Percentiles rank a stretch among this genome's conserved stretches.
Conservation (phyloP, 495 filamentous ascomycete genomes). For the Tetracladium marchalianum region DNA sequence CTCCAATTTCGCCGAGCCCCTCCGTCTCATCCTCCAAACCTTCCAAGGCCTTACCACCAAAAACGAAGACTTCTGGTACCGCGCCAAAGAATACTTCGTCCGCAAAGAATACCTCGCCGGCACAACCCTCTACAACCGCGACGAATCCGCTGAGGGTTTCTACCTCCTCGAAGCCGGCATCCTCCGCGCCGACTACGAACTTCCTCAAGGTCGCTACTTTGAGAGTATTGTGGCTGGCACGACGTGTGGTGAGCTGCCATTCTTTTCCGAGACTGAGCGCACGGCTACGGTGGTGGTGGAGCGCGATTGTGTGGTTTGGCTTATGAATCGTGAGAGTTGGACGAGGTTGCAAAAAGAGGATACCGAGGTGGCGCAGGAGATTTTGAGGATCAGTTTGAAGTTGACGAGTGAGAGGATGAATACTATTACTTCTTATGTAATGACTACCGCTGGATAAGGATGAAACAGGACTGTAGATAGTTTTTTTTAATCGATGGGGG, state of each 20-base stretch:
- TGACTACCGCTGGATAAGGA: conserved; percentile 19
- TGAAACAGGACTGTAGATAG: neutral
- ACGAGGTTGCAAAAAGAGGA: conserved; percentile 54
- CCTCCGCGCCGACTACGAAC: conserved; percentile 77
- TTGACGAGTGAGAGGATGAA: conserved; percentile 84
- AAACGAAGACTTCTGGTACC: conserved; percentile 93
- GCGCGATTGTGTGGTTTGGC: conserved; percentile 72
- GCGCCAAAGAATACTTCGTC: conserved; percentile 58
- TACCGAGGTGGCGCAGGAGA: conserved; percentile 68
- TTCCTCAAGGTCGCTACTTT: conserved; percentile 78
- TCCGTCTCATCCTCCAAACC: conserved; percentile 84
- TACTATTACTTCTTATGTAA: conserved; percentile 67
- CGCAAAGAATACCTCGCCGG: conserved; percentile 55
- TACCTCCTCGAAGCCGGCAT: conserved; percentile 89
- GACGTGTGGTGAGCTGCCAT: conserved; percentile 91
- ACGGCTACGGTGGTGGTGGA: conserved; percentile 82
- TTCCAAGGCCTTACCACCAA: conserved; percentile 77
- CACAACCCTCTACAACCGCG: conserved; percentile 64
- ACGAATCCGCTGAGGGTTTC: conserved; percentile 64
- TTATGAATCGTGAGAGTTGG: conserved; percentile 63
- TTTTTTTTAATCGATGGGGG: too few relatives aligned
- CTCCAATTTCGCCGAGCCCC: conserved; percentile 76
- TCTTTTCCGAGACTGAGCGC: conserved; percentile 80
- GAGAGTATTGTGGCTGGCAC: conserved; percentile 92
- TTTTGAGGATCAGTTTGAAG: conserved; percentile 77